Percentiles rank a stretch among this genome's conserved stretches.
phyloP scores from a whole-genome alignment of 768 basidiomycete species.

The Suillus decipiens region DNA sequence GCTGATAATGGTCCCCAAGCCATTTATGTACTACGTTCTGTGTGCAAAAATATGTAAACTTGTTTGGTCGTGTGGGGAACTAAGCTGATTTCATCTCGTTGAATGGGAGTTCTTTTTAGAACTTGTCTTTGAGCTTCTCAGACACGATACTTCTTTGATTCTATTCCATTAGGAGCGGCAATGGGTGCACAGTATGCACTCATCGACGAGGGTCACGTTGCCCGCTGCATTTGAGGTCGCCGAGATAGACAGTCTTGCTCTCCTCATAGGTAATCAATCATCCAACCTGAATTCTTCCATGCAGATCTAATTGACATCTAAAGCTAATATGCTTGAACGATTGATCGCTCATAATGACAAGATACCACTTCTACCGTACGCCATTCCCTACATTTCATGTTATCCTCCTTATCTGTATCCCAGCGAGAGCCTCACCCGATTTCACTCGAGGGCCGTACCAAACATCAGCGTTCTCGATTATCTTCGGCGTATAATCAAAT shows the following conservation, averaged over 20 bases:
- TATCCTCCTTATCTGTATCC: constrained; percentile 19
- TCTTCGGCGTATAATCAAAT: constrained; percentile 88
- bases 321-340: constrained; percentile 96
- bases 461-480: constrained; percentile 90
- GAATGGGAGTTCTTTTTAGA: not conserved
- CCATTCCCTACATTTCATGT: constrained; percentile 22
- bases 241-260: constrained; percentile 78
- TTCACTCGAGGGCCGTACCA: constrained; percentile 93
- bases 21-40: too few species aligned
- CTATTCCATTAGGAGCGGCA: constrained; percentile 33
- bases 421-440: constrained; percentile 90
- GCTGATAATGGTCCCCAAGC: too few species aligned
- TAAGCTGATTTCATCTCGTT: not conserved
- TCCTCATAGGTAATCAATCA: constrained; percentile 75
- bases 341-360: constrained; percentile 95
- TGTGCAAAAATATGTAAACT: not conserved
- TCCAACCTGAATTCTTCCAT: constrained; percentile 19
- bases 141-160: not conserved
- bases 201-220: constrained; percentile 73
- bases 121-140: not conserved
- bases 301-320: constrained; percentile 21
- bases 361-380: constrained; percentile 86
- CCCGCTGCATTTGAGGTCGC: constrained; percentile 85
- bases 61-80: not conserved
- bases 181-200: constrained; percentile 79